A percentile compares a stretch with the other conserved stretches of the same genome.
Conservation (phyloP, 192 early-diverging fungal genomes). For the Diversispora epigaea region DNA sequence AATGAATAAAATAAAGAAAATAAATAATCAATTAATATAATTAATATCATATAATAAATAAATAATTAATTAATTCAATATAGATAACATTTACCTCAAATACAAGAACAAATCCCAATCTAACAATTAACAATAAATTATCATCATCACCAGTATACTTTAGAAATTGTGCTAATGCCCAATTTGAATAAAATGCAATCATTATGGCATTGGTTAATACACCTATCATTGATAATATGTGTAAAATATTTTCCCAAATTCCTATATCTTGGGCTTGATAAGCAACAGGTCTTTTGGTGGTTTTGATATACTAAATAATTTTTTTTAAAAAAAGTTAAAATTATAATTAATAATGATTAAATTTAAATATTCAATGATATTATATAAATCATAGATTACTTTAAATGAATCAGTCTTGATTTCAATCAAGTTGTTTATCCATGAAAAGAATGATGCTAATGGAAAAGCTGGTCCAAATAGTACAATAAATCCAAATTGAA, state of each 20-base stretch:
- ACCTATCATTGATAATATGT: constrained; percentile 40
- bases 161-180: constrained; percentile 37
- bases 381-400: constrained; percentile 13
- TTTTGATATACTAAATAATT: constrained; percentile 9
- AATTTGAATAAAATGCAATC: constrained; percentile 47
- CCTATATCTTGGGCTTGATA: constrained; percentile 46
- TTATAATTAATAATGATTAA: background rate
- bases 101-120: constrained; percentile 42
- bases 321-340: background rate
- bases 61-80: background rate
- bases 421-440: constrained; percentile 57
- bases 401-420: constrained; percentile 56
- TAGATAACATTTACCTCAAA: constrained; percentile 41
- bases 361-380: too few relatives aligned
- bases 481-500: constrained; percentile 69
- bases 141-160: constrained; percentile 7
- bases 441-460: constrained; percentile 63
- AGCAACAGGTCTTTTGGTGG: constrained; percentile 40
- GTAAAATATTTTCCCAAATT: constrained; percentile 45
- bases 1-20: too few relatives aligned
- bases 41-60: background rate
- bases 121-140: constrained; percentile 4
- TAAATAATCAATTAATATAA: background rate
- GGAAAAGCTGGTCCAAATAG: constrained; percentile 67
- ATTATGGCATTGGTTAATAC: constrained; percentile 45